A percentile compares a stretch with the other conserved stretches of the same genome.
Conservation (phyloP, 2,329 filamentous ascomycete species). For the Aspergillus sp. region DNA sequence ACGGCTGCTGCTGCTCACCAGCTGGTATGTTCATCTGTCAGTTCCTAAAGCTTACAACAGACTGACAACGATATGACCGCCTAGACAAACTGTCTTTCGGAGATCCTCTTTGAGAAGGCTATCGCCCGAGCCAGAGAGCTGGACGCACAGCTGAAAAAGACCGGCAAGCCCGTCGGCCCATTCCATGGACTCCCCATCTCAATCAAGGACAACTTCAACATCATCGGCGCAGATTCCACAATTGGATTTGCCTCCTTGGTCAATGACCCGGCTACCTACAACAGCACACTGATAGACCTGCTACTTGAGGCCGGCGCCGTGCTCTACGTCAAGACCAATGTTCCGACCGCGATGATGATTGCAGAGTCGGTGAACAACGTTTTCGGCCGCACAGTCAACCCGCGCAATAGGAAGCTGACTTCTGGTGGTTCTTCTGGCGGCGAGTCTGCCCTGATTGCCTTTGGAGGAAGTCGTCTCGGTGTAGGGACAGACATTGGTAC, state of each 20-base stretch:
- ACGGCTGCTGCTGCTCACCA: slow-evolving; percentile 55
- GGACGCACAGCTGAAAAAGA: slow-evolving; percentile 49
- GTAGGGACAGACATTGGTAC: slow-evolving; percentile 40
- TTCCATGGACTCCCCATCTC: slow-evolving; percentile 43
- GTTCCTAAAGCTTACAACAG: too few relatives aligned
- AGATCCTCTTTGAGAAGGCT: slow-evolving; percentile 55
- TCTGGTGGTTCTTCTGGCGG: slow-evolving; percentile 37
- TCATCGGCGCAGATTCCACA: slow-evolving; percentile 22
- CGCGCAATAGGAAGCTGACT: slow-evolving; percentile 31
- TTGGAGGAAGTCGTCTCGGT: slow-evolving; percentile 29
- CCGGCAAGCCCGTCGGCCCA: slow-evolving; percentile 34
- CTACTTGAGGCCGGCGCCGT: slow-evolving; percentile 41
- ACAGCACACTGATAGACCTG: slow-evolving; percentile 34
- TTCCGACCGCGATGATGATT: slow-evolving; percentile 44
- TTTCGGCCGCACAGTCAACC: slow-evolving; percentile 41
- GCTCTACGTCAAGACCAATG: slow-evolving; percentile 41
- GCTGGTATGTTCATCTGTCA: slow-evolving; percentile 35
- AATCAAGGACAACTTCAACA: slow-evolving; percentile 41
- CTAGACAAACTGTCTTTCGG: slow-evolving; percentile 60
- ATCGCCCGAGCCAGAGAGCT: slow-evolving; percentile 51
- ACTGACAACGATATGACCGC: background rate
- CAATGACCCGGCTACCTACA: slow-evolving; percentile 17
- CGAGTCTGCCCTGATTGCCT: slow-evolving; percentile 33
- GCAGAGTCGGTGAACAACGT: slow-evolving; percentile 43
- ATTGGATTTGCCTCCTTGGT: slow-evolving; percentile 19